Evolutionary conservation across 2,329 filamentous ascomycete genomes (phyloP), one percentile per base, ranked within the genome.

Genomic region (Verticillium isaacii): DNA sequence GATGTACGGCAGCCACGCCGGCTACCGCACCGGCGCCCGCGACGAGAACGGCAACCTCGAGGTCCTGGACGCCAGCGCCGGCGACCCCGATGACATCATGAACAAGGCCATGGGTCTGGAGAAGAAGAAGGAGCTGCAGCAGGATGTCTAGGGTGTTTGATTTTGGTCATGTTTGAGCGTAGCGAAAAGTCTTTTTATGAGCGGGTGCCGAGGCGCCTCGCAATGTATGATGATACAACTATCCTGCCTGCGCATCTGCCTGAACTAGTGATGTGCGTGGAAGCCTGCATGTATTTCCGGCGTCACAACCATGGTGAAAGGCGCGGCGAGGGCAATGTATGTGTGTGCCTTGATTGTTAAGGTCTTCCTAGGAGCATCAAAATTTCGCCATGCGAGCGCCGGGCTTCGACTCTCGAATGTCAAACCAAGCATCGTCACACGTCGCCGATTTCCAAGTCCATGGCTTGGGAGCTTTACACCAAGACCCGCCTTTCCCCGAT

Each of bases 1-100:
- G 36, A 66, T 70, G 1, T 73, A 73, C 58, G 71, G 71, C 32
- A 69, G 66, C 59, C 70, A 73, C 64, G 68, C 70, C 19, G 71
- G 71, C 19, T 73, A 73, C 55, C 60, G 71, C 41, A 71, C 68
- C 39, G 70, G 70, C 56, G 56, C 56, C 6, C 61, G 58, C 32
- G 65, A 67, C 32, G 66, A 63, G 45, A 58, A 60, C 8, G 66
- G 66, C 34, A 65, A 66, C 34, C 60, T 68, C 52, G 66, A 69
- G 61, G 68, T 69, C 36, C 57, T 69, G 36, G 67, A 70, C 32
- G 66, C 61, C 17, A 62, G 61, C 25, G 50, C 60, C 14, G 61
- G 60, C n/a, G 65, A 67, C 50, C 65, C 62, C 29, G 62, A 68
- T 52, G 64, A 67, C 19, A 29, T 66, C 32, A 68, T 69, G 67